Evolutionary conservation across 768 basidiomycete genomes (phyloP), one percentile per base, ranked within the genome.

Genomic region (Hemileccinum impolitum): DNA sequence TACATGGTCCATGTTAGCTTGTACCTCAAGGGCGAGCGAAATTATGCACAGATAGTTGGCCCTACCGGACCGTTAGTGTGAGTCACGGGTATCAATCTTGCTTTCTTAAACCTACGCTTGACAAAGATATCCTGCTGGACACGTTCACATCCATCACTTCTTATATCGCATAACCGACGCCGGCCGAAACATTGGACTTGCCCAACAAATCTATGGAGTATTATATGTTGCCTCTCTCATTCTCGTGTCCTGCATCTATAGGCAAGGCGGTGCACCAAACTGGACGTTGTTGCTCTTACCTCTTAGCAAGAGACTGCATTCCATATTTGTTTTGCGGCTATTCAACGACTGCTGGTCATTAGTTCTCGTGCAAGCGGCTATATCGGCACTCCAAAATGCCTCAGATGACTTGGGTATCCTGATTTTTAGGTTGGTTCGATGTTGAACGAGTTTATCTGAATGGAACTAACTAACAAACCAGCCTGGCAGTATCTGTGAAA

Each of bases 311-410:
- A 78, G 96, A 45, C 73, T 95, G 4, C 95, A 97, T 62, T 97
- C 95, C 12, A 90, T 98, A 46, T 98, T 85, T 65, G 82, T 88
- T 12, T 72, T 99, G 45, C 79, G 96, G 17, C 72, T 97, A 6
- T 99, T 99, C 75, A 97, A 97, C 62, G 96, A 99, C 64, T 90
- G 90, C 62, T 94, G 91, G 91, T 77, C 86, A 3, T 74, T 84
- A 0, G 65, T 89, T 15, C 74, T 79, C 4, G 72, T 86, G 28
- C 79, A 91, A 55, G 73, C 77, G 0, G 78, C 90, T 2, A 75
- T 94, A 18, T 61, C 88, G 8, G 79, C 84, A 1, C 84, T 84
- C 53, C 82, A 83, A 54, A 64, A 64, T 18, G 76, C 76, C 10
- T 67, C 77, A 49, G 85, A 89, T 63, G 78, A 80, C 39, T 44